These are phyloP conservation scores for Phytophthora sansomeana DNA, from an alignment of 352 stramenopile species.

Conservation along the genomic window DNA sequence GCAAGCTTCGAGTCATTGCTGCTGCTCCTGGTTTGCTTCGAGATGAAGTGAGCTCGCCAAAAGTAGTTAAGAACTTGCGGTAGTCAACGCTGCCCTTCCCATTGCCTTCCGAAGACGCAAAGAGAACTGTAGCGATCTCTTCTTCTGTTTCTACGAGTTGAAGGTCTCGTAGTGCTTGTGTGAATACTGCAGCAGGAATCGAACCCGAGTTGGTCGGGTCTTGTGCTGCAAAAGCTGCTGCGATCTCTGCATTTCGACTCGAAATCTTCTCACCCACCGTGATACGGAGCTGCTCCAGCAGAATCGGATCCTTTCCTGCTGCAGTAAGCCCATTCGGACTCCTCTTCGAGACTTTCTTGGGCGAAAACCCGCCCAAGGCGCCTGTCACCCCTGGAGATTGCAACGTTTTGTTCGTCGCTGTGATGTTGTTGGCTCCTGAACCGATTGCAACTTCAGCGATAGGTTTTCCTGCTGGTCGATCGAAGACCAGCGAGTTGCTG, in stretches of 20 bases:
- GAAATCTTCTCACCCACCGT: slow-evolving; percentile 65
- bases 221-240: slow-evolving; percentile 55
- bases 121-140: slow-evolving; percentile 38
- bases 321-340: slow-evolving; percentile 15
- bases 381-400: slow-evolving; percentile 57
- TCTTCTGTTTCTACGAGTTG: slow-evolving; percentile 50
- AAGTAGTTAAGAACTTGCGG: slow-evolving; percentile 66
- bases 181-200: slow-evolving; percentile 55
- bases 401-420: slow-evolving; percentile 53
- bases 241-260: slow-evolving; percentile 44
- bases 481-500: slow-evolving; percentile 63
- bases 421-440: slow-evolving; percentile 21
- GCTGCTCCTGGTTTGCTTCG: slow-evolving; percentile 2
- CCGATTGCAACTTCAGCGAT: slow-evolving; percentile 26
- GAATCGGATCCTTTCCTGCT: slow-evolving; percentile 37
- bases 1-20: slow-evolving; percentile 40
- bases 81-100: slow-evolving; percentile 57
- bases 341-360: slow-evolving; percentile 20
- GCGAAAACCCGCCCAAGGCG: slow-evolving; percentile 29
- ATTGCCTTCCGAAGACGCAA: slow-evolving; percentile 23
- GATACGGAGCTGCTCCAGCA: slow-evolving; percentile 73
- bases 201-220: slow-evolving; percentile 55
- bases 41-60: slow-evolving; percentile 47
- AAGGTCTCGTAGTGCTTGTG: slow-evolving; percentile 58
- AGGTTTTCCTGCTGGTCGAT: slow-evolving; percentile 29